Evolutionary conservation across 1,284 basidiomycete species (phyloP), one percentile per base, ranked within the genome.

Genomic region (Moniliella sp.): DNA sequence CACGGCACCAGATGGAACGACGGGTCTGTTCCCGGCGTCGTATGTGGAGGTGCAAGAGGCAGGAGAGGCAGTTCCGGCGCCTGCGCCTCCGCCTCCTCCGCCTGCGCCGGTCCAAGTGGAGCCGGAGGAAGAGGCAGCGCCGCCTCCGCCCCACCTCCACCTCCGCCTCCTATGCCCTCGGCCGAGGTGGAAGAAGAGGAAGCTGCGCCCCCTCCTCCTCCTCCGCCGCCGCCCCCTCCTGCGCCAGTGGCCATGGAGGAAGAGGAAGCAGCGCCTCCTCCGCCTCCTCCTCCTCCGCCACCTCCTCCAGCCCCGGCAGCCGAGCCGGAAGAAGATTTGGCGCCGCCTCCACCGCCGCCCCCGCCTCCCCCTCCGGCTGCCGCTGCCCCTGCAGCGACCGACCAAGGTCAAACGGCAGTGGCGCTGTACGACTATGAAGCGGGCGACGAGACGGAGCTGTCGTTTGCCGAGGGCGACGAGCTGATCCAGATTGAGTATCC

Each of bases 131-230:
- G 37, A 37, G 15, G 35, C 28, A 9, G 31, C 17, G 37, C 79
- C 50, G 70, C 78, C 48, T 1, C 52, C 57, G 1, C 57, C 2
- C 49, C 56, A 4, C 45, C 50, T 1, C 48, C 45, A 4, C 50
- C 45, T 12, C 43, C 47, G 2, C 38, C 39, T 1, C 40, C 42
- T 11, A 33, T 39, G 12, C 34, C 42, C 4, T 33, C 40, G 2
- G 21, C 31, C 21, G 26, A 12, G 7, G 15, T 30, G 11, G 28
- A 26, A 4, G 18, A 21, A 13, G 31, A 32, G 13, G 23, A 21
- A 5, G 35, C 35, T 14, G 41, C 9, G 31, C 25, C 19, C n/a
- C 32, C 18, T 26, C 33, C 19, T 7, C 32, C 45, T 2, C 8
- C 21, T 23, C 8, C 8, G 7, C n/a, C 21, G 21, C 8, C 7